A percentile compares a stretch with the other conserved stretches of the same genome.
phyloP scores from a whole-genome alignment of 257 asterid genomes.

The Paraleonurus japonicus region DNA sequence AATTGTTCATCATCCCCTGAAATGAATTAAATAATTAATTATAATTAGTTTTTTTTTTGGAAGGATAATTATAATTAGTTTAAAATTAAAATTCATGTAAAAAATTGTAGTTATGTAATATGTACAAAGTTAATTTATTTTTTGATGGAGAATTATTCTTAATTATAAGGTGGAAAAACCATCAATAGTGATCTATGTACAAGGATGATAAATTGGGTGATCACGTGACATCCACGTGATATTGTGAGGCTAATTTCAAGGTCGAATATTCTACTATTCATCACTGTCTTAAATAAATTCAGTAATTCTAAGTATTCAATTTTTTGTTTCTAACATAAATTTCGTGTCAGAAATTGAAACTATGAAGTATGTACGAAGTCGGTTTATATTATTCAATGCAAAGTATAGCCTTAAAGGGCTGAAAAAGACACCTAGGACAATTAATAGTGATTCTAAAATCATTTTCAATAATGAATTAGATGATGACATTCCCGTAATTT shows the following conservation, averaged over 20 bases:
- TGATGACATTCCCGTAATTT: neutral
- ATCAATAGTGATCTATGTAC: neutral
- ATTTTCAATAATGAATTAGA: neutral
- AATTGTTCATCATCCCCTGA: slow-evolving; percentile 98
- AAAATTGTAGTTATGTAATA: neutral
- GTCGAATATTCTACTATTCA: no score
- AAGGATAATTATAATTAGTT: neutral
- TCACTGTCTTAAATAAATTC: neutral
- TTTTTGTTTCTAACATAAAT: no score
- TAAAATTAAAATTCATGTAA: no score
- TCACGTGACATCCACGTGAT: slow-evolving; percentile 24
- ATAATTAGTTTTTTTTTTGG: no score
- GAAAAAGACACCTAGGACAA: neutral
- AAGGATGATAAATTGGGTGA: neutral
- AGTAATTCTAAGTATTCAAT: no score
- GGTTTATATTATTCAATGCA: neutral
- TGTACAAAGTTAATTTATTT: neutral
- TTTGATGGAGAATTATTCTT: neutral
- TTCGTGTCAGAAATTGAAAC: neutral
- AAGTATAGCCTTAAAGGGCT: neutral
- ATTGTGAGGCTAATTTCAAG: neutral
- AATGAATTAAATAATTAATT: neutral
- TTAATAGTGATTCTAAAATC: neutral
- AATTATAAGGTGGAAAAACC: neutral
- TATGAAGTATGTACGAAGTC: neutral